Conservation (phyloP, 768 basidiomycete genomes). For the Punctularia strigosozonata region DNA sequence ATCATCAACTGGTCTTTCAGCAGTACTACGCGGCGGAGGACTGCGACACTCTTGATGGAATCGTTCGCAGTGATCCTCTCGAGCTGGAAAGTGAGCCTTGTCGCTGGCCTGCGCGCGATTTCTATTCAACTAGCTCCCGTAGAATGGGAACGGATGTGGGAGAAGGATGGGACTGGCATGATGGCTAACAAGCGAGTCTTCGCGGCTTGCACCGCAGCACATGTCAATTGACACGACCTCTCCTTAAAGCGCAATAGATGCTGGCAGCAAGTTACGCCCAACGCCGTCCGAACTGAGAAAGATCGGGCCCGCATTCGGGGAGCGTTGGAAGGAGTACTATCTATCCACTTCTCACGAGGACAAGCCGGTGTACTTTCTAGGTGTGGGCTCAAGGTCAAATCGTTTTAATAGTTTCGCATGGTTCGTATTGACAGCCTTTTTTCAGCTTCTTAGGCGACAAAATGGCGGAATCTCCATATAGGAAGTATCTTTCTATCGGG, state of each 20-base stretch:
- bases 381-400: slow-evolving; percentile 23
- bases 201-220: no score
- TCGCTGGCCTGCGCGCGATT: not conserved
- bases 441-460: slow-evolving; percentile 16
- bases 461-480: slow-evolving; percentile 7
- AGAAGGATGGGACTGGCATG: no score
- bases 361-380: slow-evolving; percentile 39
- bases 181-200: no score
- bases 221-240: not conserved
- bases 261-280: slow-evolving; percentile 47
- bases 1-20: slow-evolving; percentile 7
- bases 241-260: slow-evolving; percentile 34
- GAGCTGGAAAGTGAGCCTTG: slow-evolving; percentile 3
- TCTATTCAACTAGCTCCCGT: no score
- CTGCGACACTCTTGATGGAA: slow-evolving; percentile 8
- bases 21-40: slow-evolving; percentile 9
- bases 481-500: slow-evolving; percentile 16
- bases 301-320: slow-evolving; percentile 35
- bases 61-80: slow-evolving; percentile 6
- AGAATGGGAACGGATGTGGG: no score
- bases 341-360: slow-evolving; percentile 31
- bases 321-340: slow-evolving; percentile 40
- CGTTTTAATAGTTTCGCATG: no score
- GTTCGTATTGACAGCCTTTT: no score
- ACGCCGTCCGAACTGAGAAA: slow-evolving; percentile 32